Base-by-base conservation (phyloP, 495 filamentous ascomycete species). In the Penicillium pancosmium region DNA sequence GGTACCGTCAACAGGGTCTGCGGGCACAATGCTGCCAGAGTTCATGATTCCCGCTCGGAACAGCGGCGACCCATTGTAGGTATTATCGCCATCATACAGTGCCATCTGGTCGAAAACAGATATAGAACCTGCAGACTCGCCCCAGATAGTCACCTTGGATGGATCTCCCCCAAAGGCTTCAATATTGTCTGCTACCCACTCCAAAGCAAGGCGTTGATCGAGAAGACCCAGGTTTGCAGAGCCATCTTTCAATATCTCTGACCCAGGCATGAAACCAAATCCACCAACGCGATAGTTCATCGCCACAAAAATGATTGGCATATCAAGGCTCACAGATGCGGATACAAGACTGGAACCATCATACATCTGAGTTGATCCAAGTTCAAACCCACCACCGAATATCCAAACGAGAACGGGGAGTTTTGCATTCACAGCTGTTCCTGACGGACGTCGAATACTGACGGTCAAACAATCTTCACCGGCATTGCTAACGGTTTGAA, bases 281-380 rank as follows among this genome's bases (percentile, higher is more conserved):
- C 87, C 77, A 0, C 89, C 88, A 11, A 92, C 83, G 4, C 90
- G 86, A 65, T 92, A 92, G 69, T 90, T 93, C 70, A 92, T 86
- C 47, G 84, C 86, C 4, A 93, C 85, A 44, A 90, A 80, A 11
- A 93, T 71, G 50, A 92, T 80, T 0, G 86, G 86, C 74, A 90
- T 85, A 5, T 78, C 77, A 56, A 83, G 65, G 11, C 59, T 43
- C 9, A 87, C 71, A 4, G 84, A 86, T 35, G 76, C 76, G 1
- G 65, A 52, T 0, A 91, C 73, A 8, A 90, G 62, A 7, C 68
- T 68, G 1, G 78, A 68, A 5, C 78, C 87, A 63, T 91, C 82
- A 59, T 89, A 90, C 75, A 78, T 78, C 68, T 68, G 68, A 55
- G 80, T 84, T 0, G 80, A 80, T 3, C 88, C 88, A 4, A 84